Percentiles rank a stretch among this genome's conserved stretches.
Evolutionary conservation across 2,329 filamentous ascomycete genomes (phyloP).

Genomic region (Colletotrichum brevisporum): DNA sequence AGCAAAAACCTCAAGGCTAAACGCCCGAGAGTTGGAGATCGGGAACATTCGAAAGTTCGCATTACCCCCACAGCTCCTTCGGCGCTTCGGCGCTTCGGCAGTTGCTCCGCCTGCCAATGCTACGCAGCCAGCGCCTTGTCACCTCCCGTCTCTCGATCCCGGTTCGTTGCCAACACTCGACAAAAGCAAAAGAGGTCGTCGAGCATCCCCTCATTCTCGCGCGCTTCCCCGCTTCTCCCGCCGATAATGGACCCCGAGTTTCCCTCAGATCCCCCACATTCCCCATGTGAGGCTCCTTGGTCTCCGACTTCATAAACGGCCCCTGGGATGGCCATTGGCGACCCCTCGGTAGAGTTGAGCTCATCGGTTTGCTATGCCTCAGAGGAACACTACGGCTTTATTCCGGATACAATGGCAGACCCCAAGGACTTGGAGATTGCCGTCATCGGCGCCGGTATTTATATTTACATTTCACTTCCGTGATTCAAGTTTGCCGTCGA

Average conservation of each 20-base stretch:
- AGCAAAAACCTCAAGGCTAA: conserved; percentile 3
- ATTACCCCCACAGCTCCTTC: conserved; percentile 31
- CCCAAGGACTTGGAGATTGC: conserved; percentile 56
- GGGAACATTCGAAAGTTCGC: conserved; percentile 28
- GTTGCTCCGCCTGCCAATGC: conserved; percentile 23
- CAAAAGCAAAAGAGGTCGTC: conserved; percentile 25
- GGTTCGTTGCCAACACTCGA: conserved; percentile 7
- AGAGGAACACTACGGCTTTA: conserved; percentile 5
- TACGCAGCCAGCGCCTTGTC: neutral
- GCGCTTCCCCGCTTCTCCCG: conserved; percentile 38
- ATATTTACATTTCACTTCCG: conserved; percentile 42
- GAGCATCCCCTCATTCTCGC: conserved; percentile 32
- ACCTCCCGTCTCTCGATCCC: conserved; percentile 35
- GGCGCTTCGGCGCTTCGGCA: conserved; percentile 28
- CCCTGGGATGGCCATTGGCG: neutral
- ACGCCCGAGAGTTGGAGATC: conserved; percentile 22
- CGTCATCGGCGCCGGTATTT: conserved; percentile 62
- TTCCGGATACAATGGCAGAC: conserved; percentile 46
- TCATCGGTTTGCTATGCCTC: conserved; percentile 12
- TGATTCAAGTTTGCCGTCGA: neutral
- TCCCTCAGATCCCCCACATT: conserved; percentile 33
- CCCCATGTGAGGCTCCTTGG: conserved; percentile 33
- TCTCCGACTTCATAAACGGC: conserved; percentile 29
- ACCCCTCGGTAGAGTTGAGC: neutral
- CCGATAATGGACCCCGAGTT: conserved; percentile 33